Base-by-base conservation (phyloP, 345 rosid genomes). In the Heritiera littoralis region DNA sequence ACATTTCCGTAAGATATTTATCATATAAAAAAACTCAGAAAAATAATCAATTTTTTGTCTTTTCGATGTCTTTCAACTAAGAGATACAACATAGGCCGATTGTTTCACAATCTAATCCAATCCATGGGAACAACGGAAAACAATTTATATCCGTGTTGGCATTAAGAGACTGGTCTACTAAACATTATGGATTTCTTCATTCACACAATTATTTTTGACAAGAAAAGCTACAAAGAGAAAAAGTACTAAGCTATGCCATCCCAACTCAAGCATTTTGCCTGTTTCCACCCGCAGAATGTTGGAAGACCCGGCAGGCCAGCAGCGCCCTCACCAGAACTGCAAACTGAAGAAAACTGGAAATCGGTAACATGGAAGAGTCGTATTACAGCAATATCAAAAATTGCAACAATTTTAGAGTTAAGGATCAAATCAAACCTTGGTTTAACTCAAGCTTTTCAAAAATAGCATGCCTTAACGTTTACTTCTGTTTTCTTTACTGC, bases 401-500 rank as follows among this genome's bases (percentile, higher is more conserved):
- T 3, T 7, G 60, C 45, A 52, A 69, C 52, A 38, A 40, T 46
- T 35, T 23, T 10, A 30, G 45, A 72, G 45, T 56, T 56, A 3
- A 72, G 46, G 41, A 75, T 14, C 20, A 43, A 61, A 48, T 28
- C 28, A 75, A 20, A 20, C 68, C 69, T 63, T 75, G 41, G 67
- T 28, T 60, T 56, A 65, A 17, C 23, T 32, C 18, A 8, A 35
- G 6, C 49, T 73, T 43, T 73, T 55, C 14, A 15, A 59, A 74
- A 41, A 41, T 30, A 28, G 45, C 51, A 12, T 43, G 45, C 58
- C 23, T 59, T 30, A 61, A 13, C 59, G 55, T 63, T 64, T 63
- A 63, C 71, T 76, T 59, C 45, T 66, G 66, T 67, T 63, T 3
- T 51, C 64, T 32, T 78, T 84, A 60, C 76, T 58, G 76, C 51